These are phyloP conservation scores for Saussurea involucrata DNA, from an alignment of 129 eudicot genomes.

Conservation along the genomic window DNA sequence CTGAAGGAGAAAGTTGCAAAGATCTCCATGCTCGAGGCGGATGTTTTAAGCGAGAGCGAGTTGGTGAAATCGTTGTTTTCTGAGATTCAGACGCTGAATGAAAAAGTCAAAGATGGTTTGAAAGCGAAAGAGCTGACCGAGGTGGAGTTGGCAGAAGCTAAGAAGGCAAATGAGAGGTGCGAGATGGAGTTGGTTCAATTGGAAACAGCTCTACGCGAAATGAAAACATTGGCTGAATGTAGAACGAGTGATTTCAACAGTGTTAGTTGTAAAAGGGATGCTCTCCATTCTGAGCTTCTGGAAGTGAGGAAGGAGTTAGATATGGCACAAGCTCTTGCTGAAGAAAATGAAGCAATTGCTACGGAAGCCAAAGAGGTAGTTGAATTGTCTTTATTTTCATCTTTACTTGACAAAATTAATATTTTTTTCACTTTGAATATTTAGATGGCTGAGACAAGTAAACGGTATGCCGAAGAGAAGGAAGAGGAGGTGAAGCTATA, in stretches of 20 bases:
- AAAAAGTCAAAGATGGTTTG: slow-evolving; percentile 36
- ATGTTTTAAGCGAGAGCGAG: slow-evolving; percentile 39
- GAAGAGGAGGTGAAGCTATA: slow-evolving; percentile 88
- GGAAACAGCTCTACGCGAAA: slow-evolving; percentile 47
- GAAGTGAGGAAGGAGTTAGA: slow-evolving; percentile 61
- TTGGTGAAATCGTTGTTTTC: slow-evolving; percentile 38
- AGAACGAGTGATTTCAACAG: slow-evolving; percentile 39
- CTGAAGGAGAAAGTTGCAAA: slow-evolving; percentile 48
- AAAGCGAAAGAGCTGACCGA: slow-evolving; percentile 49
- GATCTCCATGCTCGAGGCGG: slow-evolving; percentile 49
- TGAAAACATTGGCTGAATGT: slow-evolving; percentile 45
- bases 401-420: neutral
- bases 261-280: slow-evolving; percentile 54
- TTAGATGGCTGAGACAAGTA: slow-evolving; percentile 65
- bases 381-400: neutral
- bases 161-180: slow-evolving; percentile 44
- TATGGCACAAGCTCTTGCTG: slow-evolving; percentile 73
- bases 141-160: slow-evolving; percentile 47
- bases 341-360: slow-evolving; percentile 75
- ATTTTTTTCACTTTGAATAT: neutral
- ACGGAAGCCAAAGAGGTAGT: slow-evolving; percentile 85
- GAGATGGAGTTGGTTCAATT: slow-evolving; percentile 56
- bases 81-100: slow-evolving; percentile 44
- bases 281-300: slow-evolving; percentile 36
- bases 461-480: slow-evolving; percentile 62